These are phyloP conservation scores for Trematosphaeria pertusa DNA, from an alignment of 2,329 filamentous ascomycete genomes.

Conservation along the genomic window DNA sequence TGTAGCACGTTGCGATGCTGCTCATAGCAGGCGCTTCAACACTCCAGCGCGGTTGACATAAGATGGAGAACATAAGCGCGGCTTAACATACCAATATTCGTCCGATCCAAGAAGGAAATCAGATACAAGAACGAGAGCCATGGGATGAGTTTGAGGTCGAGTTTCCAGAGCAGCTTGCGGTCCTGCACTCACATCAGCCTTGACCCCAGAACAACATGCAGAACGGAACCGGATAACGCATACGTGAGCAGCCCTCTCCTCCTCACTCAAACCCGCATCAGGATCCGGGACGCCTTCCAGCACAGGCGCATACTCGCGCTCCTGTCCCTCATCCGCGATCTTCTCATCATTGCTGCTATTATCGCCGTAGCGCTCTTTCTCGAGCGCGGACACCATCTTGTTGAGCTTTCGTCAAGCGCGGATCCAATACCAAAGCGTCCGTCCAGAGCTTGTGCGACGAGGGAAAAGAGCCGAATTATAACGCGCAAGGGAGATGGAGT, in stretches of 20 bases:
- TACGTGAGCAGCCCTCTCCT: constrained; percentile 68
- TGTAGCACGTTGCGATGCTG: too few relatives aligned
- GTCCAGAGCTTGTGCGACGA: background rate
- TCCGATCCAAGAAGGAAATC: constrained; percentile 72
- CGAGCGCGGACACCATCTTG: constrained; percentile 30
- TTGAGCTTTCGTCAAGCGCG: background rate
- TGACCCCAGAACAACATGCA: constrained; percentile 1
- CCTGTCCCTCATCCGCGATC: constrained; percentile 20
- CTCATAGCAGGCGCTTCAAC: too few relatives aligned
- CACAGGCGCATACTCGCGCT: constrained; percentile 15
- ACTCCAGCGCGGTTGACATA: background rate
- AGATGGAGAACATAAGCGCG: background rate
- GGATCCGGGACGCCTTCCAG: constrained; percentile 56
- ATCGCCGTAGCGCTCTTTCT: constrained; percentile 23
- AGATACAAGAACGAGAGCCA: constrained; percentile 77
- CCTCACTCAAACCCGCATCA: constrained; percentile 69
- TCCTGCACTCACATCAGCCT: constrained; percentile 55
- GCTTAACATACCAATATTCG: constrained; percentile 67
- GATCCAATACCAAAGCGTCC: background rate
- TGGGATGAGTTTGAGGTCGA: constrained; percentile 68
- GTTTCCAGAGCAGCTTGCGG: constrained; percentile 66
- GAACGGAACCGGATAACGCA: constrained; percentile 28
- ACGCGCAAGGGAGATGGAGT: too few relatives aligned
- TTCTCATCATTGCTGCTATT: constrained; percentile 30
- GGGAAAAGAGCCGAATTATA: too few relatives aligned